Conservation (phyloP, 83 land plant species). For the Diphasiastrum complanatum region DNA sequence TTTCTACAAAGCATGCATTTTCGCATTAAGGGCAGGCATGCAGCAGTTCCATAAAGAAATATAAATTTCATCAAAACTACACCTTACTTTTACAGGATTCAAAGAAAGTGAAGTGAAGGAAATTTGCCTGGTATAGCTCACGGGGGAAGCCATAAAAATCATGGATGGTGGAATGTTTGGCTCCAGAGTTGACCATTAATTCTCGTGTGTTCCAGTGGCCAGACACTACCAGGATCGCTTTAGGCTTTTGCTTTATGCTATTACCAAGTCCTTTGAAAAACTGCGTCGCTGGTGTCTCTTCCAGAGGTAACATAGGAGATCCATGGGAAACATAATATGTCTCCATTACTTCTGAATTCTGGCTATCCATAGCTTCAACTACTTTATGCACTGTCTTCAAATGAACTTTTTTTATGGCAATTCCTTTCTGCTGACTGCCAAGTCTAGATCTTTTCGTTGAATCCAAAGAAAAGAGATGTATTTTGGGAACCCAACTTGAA, state of each 20-base stretch:
- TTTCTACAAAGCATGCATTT: background rate
- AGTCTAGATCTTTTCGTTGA: no score
- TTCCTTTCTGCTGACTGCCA: no score
- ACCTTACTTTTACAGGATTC: no score
- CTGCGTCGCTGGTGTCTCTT: conserved; percentile 24
- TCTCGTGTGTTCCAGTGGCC: conserved; percentile 31
- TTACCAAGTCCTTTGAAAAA: conserved; percentile 36
- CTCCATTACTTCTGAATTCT: background rate
- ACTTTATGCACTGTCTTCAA: no score
- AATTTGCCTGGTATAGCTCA: conserved; percentile 18
- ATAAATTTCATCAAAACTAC: background rate
- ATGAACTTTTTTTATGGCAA: no score
- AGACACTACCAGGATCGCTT: conserved; percentile 35
- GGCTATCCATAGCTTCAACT: no score
- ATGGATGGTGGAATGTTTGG: conserved; percentile 12
- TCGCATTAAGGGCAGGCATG: background rate
- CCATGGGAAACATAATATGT: conserved; percentile 34
- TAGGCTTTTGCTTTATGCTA: conserved; percentile 21
- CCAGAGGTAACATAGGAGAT: conserved; percentile 29
- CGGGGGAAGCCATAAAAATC: conserved; percentile 25
- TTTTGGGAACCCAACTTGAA: no score
- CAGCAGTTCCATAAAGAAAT: background rate
- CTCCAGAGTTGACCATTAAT: conserved; percentile 2
- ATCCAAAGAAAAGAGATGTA: no score
- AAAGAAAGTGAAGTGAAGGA: conserved; percentile 3